Evolutionary conservation across 2,329 filamentous ascomycete species (phyloP).

Genomic region (Tolypocladium inflatum): DNA sequence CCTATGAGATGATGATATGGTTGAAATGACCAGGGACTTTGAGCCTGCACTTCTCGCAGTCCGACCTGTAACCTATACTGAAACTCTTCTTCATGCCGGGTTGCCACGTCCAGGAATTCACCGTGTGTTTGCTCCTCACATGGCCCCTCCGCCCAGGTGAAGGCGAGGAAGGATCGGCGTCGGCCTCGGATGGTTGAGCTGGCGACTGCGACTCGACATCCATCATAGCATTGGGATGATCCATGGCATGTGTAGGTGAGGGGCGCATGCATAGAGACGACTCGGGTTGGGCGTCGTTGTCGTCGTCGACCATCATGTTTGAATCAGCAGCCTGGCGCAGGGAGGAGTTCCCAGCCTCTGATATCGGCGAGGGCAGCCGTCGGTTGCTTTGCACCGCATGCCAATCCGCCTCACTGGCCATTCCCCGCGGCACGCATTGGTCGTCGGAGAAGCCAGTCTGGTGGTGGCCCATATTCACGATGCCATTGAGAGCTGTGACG

Average conservation of each 20-base stretch:
- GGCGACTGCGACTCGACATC: constrained; percentile 20
- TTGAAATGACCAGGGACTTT: constrained; percentile 74
- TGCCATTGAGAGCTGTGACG: constrained; percentile 23
- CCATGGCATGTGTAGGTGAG: constrained; percentile 25
- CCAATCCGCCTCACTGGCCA: constrained; percentile 38
- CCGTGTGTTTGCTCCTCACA: constrained; percentile 47
- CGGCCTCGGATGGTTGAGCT: constrained; percentile 15
- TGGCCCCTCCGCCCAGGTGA: constrained; percentile 45
- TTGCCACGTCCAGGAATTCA: constrained; percentile 51
- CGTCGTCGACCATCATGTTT: constrained; percentile 22
- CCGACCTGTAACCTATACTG: constrained; percentile 68
- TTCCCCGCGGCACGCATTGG: constrained; percentile 37
- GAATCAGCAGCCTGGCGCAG: constrained; percentile 22
- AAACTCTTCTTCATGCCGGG: constrained; percentile 61
- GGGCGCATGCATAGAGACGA: constrained; percentile 9
- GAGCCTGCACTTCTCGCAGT: constrained; percentile 68
- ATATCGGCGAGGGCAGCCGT: constrained; percentile 50
- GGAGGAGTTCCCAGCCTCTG: constrained; percentile 42
- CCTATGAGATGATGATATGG: constrained; percentile 62
- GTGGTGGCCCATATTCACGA: constrained; percentile 29
- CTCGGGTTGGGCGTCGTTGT: constrained; percentile 18
- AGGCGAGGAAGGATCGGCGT: constrained; percentile 29
- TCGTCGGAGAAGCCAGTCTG: constrained; percentile 29
- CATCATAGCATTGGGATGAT: constrained; percentile 28
- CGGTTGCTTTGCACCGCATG: constrained; percentile 42